Evolutionary conservation across 1,139 yeast genomes (phyloP).

Genomic region (Lodderomyces theae): DNA sequence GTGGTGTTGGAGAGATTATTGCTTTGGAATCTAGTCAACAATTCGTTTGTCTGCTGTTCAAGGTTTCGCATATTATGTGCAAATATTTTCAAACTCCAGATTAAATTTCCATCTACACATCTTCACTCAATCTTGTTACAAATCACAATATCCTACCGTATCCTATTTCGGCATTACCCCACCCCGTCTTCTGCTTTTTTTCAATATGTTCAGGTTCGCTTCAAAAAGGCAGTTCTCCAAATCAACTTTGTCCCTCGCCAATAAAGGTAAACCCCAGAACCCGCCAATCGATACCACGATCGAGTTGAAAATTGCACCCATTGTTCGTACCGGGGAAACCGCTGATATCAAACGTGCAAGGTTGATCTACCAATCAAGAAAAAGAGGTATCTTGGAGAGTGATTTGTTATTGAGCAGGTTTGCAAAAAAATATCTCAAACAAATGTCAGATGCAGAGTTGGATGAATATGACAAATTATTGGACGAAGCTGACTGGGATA

Average conservation of each 20-base stretch:
- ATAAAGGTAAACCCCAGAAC: constrained; percentile 46
- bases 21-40: no score
- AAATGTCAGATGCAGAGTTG: constrained; percentile 63
- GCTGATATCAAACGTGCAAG: constrained; percentile 79
- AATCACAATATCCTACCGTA: no score
- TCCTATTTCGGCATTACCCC: no score
- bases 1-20: no score
- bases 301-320: constrained; percentile 64
- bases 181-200: no score
- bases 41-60: no score
- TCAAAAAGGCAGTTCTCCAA: constrained; percentile 14
- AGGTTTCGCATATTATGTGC: no score
- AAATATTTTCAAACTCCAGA: no score
- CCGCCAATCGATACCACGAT: constrained; percentile 28
- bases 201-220: not conserved
- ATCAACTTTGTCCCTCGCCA: constrained; percentile 20
- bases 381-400: constrained; percentile 93
- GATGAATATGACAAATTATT: constrained; percentile 82
- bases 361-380: constrained; percentile 84
- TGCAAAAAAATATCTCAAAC: constrained; percentile 68
- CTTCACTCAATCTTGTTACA: no score
- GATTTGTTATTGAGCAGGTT: constrained; percentile 82
- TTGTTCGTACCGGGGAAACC: constrained; percentile 72
- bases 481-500: constrained; percentile 98
- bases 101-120: no score